These are phyloP conservation scores for Flaveria floridana DNA, from an alignment of 140 eudicot genomes.

Conservation along the genomic window DNA sequence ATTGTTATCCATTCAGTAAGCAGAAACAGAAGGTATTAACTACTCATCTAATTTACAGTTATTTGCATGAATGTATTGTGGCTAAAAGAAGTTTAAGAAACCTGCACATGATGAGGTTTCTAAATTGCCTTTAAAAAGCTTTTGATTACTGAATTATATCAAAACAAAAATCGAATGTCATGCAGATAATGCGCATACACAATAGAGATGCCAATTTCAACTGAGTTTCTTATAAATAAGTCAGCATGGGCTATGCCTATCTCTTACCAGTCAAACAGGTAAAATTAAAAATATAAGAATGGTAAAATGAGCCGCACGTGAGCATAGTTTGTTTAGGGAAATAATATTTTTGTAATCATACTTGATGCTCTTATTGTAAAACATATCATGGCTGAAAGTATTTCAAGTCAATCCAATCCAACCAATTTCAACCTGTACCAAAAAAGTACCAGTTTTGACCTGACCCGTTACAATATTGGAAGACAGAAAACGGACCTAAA, in stretches of 20 bases:
- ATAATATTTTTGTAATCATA: too few relatives aligned
- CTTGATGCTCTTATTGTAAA: too few relatives aligned
- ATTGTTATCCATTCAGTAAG: not conserved
- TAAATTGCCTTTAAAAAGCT: not conserved
- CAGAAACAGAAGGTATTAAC: not conserved
- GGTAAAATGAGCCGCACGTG: too few relatives aligned
- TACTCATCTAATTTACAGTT: not conserved
- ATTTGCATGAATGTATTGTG: not conserved
- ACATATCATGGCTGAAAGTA: not conserved
- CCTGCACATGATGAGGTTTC: not conserved
- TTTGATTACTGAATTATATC: not conserved
- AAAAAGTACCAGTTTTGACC: not conserved
- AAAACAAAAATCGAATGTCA: too few relatives aligned
- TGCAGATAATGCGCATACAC: too few relatives aligned
- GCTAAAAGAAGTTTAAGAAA: not conserved
- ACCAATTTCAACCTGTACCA: not conserved
- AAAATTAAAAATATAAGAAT: too few relatives aligned
- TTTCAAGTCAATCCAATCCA: not conserved
- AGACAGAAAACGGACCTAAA: conserved; percentile 54
- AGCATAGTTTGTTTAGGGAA: too few relatives aligned
- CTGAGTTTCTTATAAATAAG: too few relatives aligned
- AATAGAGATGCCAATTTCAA: too few relatives aligned
- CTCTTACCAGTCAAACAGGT: not conserved
- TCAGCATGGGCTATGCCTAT: not conserved
- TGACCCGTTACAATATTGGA: not conserved